Conservation (phyloP, 768 basidiomycete species). For the Galerina marginata region DNA sequence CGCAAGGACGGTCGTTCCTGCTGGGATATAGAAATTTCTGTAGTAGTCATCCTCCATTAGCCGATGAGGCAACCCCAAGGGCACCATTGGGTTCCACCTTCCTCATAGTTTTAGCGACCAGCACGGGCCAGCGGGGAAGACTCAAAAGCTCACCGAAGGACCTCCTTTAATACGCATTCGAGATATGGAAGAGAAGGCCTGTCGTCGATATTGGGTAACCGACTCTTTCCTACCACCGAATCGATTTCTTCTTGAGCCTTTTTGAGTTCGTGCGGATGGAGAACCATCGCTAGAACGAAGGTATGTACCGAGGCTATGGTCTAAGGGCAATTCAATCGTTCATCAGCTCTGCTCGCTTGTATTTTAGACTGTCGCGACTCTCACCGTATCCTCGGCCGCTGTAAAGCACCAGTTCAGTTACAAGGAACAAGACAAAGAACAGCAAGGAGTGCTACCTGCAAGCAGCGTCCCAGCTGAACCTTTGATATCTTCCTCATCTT, state of each 20-base stretch:
- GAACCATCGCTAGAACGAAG: constrained; percentile 60
- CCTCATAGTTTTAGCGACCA: constrained; percentile 6
- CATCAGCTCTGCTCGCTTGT: neutral
- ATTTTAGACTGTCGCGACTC: neutral
- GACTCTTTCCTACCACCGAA: constrained; percentile 44
- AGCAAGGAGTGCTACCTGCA: constrained; percentile 38
- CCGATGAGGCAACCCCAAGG: constrained; percentile 57
- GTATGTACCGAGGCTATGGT: constrained; percentile 54
- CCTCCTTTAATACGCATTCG: constrained; percentile 52
- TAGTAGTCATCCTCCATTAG: constrained; percentile 58
- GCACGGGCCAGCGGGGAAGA: neutral
- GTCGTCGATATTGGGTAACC: constrained; percentile 53
- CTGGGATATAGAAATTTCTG: constrained; percentile 49
- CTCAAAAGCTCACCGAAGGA: constrained; percentile 42
- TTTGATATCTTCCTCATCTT: constrained; percentile 60
- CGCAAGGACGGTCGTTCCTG: constrained; percentile 48
- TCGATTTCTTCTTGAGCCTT: constrained; percentile 61
- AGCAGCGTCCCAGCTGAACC: constrained; percentile 60
- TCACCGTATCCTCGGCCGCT: constrained; percentile 35
- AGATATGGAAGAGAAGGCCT: constrained; percentile 52
- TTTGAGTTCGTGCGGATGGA: constrained; percentile 53
- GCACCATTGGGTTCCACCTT: constrained; percentile 56
- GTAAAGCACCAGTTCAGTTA: constrained; percentile 19
- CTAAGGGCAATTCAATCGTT: constrained; percentile 31
- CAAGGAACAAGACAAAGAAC: constrained; percentile 13